A percentile compares a stretch with the other conserved stretches of the same genome.
Evolutionary conservation across 139 green algal genomes (phyloP).

Genomic region (Micromonas commoda): DNA sequence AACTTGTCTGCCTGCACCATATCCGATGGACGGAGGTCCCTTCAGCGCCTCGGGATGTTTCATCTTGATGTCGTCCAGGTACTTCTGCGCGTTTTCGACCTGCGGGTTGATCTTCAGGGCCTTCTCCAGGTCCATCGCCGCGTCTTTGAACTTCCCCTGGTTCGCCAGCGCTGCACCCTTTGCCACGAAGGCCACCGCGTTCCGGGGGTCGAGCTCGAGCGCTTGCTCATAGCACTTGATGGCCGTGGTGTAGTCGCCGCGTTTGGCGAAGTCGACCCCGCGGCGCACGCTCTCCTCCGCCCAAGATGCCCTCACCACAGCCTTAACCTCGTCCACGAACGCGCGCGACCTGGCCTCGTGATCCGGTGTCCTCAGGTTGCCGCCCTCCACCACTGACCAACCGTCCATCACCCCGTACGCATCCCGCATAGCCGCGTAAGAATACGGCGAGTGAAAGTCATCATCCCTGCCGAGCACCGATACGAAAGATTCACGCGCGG

Average conservation of each 20-base stretch:
- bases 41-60: background rate
- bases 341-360: no score
- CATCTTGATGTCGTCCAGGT: background rate
- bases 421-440: background rate
- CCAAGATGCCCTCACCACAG: background rate
- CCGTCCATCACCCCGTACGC: background rate
- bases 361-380: background rate
- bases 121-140: background rate
- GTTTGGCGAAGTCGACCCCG: background rate
- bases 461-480: background rate
- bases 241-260: background rate
- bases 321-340: background rate
- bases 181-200: background rate
- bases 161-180: background rate
- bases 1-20: background rate
- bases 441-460: background rate
- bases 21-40: background rate
- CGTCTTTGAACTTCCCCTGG: background rate
- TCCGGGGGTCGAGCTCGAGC: background rate
- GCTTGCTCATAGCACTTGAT: slow-evolving; percentile 4
- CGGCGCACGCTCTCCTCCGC: background rate
- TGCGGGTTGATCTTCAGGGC: slow-evolving; percentile 13
- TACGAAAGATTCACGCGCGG: background rate
- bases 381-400: background rate
- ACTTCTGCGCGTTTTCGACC: background rate